Evolutionary conservation across 768 basidiomycete genomes (phyloP), one percentile per base, ranked within the genome.

Genomic region (Auricularia sp.): DNA sequence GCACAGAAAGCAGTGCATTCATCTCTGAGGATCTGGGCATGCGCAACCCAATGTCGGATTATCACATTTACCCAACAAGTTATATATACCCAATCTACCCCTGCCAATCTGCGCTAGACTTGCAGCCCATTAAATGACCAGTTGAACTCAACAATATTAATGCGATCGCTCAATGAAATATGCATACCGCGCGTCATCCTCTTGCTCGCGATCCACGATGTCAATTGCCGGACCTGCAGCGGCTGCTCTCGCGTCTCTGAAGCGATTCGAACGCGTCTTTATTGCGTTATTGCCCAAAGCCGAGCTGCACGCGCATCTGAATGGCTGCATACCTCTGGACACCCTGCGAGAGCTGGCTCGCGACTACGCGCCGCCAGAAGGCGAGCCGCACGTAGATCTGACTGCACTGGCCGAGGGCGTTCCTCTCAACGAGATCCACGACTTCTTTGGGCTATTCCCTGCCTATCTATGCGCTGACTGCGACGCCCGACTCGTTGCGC

Each of bases 231-330:
- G 77, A 2, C 62, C 70, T 62, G 74, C 84, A 1, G 78, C 80
- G 0, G 68, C 65, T 0, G 91, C 91, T 0, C 74, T 91, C 12
- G 71, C 69, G 1, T 81, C 84, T 1, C 79, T 92, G 29, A 75
- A 76, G 10, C 67, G 76, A 0, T 66, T 74, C 5, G 85, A 91
- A 67, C 61, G 86, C 29, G 42, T 71, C 4, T 93, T 92, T 72
- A 76, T 93, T 53, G 77, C 82, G 60, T 64, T 66, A 1, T 78
- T 92, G 0, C 87, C 87, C 10, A 93, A 93, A 73, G 90, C 91
- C 1, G 91, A 94, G 71, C 80, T 93, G 0, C 91, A 93, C 66
- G 91, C 91, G 0, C 91, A 93, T 70, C 81, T 92, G 3, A 92
- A 92, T 68, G 91, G 91, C 0, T 93, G 85, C 10, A 92, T 93